These are phyloP conservation scores for Penicillium malachiteum DNA, from an alignment of 495 filamentous ascomycete genomes.

Conservation along the genomic window DNA sequence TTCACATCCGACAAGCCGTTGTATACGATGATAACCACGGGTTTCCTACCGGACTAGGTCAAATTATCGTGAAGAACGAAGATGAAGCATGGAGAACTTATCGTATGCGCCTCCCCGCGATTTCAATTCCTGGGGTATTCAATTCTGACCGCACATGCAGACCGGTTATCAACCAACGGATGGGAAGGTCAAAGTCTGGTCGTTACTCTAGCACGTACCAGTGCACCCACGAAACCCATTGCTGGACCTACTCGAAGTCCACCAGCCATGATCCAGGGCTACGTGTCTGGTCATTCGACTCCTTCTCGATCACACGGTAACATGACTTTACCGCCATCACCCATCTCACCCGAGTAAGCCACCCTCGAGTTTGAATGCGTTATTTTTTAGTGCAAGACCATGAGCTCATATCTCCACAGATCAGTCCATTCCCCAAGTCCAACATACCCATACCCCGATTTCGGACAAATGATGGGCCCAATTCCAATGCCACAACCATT, in stretches of 20 bases:
- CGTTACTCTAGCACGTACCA: slow-evolving; percentile 45
- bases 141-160: slow-evolving; percentile 23
- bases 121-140: background rate
- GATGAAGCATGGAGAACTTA: slow-evolving; percentile 51
- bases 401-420: slow-evolving; percentile 15
- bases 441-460: slow-evolving; percentile 31
- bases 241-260: slow-evolving; percentile 47
- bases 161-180: slow-evolving; percentile 43
- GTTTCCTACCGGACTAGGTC: slow-evolving; percentile 45
- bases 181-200: slow-evolving; percentile 49
- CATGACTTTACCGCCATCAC: slow-evolving; percentile 35
- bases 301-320: slow-evolving; percentile 32
- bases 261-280: slow-evolving; percentile 27
- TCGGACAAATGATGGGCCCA: slow-evolving; percentile 27
- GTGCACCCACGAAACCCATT: slow-evolving; percentile 43
- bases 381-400: background rate
- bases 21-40: slow-evolving; percentile 50
- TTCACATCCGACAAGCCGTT: slow-evolving; percentile 49
- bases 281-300: slow-evolving; percentile 37
- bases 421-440: slow-evolving; percentile 27
- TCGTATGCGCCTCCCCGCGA: slow-evolving; percentile 26
- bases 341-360: slow-evolving; percentile 41
- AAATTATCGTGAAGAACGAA: slow-evolving; percentile 51
- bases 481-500: slow-evolving; percentile 30
- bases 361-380: background rate